Evolutionary conservation across 2,329 filamentous ascomycete species (phyloP), one percentile per base, ranked within the genome.

Genomic region (Arthrobotrys conoides): DNA sequence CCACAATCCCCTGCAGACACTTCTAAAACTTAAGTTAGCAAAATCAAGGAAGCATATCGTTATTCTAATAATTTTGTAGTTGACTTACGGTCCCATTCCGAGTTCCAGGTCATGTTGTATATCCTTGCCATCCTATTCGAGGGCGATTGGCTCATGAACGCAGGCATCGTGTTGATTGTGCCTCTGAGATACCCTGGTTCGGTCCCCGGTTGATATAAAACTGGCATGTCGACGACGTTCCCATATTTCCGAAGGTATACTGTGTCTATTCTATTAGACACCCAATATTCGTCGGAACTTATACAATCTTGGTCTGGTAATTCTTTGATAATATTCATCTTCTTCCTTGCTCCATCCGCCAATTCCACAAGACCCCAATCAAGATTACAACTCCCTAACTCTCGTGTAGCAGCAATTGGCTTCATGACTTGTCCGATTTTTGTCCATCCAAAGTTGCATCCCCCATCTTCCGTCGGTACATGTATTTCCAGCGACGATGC

Each of bases 351-450:
- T 2, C 16, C 16, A 46, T 44, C 41, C 8, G 22, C 30, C 30
- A 75, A 22, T n/a, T 75, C 64, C 18, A 75, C 33, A n/a, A 75
- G 71, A 16, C 71, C 55, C 71, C 71, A 75, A 36, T 75, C 71
- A 18, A 75, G 53, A 53, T 75, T 75, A 18, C 33, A 12, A 18
- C n/a, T 4, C 5, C 18, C 44, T 0, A 33, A n/a, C 5, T 46
- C 44, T 24, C 36, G 20, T 14, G 14, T 46, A 22, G 24, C 9
- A 1, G n/a, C 10, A 2, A 16, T 12, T 8, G 55, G 71, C 27
- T 53, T 63, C n/a, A 22, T 38, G 3, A 75, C 18, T 5, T 67
- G 44, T 1, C 71, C 71, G 16, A 75, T 38, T 36, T 68, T 68
- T 10, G 18, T 63, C 71, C 71, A 75, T 14, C 63, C 64, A 38